phyloP scores from a whole-genome alignment of 192 early-diverging fungal species.

The Diversispora eburnea region DNA sequence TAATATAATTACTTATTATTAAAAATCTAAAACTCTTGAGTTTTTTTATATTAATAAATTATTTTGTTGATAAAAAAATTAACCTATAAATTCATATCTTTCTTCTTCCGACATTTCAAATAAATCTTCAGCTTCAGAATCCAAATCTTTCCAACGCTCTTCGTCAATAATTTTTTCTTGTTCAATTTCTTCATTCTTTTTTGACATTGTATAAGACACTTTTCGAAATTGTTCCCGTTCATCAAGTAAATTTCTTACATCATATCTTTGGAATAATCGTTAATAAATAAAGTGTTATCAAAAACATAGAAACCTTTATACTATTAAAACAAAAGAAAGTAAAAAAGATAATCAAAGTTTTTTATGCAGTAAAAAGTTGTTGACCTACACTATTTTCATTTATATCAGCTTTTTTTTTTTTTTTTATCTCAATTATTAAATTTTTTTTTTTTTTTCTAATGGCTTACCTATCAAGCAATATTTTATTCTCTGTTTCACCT shows the following conservation, averaged over 20 bases:
- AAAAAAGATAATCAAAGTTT: background rate
- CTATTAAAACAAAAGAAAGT: background rate
- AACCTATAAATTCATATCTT: conserved; percentile 47
- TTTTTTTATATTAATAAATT: background rate
- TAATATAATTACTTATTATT: background rate
- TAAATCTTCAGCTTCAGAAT: conserved; percentile 54
- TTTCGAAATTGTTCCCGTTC: conserved; percentile 30
- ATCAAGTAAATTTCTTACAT: conserved; percentile 59
- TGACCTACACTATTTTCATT: too few relatives aligned
- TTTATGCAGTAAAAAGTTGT: too few relatives aligned
- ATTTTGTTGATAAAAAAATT: background rate
- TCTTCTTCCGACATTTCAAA: conserved; percentile 57
- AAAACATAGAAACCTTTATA: background rate
- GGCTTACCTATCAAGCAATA: conserved; percentile 48
- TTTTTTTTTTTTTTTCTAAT: background rate
- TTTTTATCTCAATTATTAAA: background rate
- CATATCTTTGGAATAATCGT: conserved; percentile 49
- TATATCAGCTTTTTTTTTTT: too few relatives aligned
- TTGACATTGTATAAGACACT: conserved; percentile 12
- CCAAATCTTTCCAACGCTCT: conserved; percentile 59
- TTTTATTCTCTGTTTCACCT: conserved; percentile 31
- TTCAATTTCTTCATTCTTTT: conserved; percentile 27
- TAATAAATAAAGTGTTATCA: background rate
- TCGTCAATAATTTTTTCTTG: conserved; percentile 39
- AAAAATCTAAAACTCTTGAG: background rate